Conservation (phyloP, 2,329 filamentous ascomycete species). For the Calonectria crousiana region DNA sequence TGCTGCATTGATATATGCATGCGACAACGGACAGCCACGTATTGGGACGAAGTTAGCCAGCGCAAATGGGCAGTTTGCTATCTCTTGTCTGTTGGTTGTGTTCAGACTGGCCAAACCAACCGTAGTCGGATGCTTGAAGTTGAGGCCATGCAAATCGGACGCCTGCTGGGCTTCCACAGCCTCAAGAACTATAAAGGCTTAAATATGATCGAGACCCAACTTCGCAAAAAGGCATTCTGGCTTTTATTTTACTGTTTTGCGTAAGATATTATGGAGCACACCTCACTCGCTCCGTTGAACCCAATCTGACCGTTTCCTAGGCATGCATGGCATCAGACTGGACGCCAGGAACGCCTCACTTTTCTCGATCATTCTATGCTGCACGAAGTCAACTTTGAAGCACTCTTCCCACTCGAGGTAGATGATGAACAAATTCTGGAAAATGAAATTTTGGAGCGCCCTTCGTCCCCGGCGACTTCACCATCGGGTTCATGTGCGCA, state of each 20-base stretch:
- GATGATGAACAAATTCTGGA: conserved; percentile 50
- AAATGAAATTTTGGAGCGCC: conserved; percentile 16
- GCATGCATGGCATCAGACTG: conserved; percentile 36
- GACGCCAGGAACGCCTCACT: conserved; percentile 37
- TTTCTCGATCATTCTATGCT: conserved; percentile 47
- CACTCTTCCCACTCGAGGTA: conserved; percentile 47
- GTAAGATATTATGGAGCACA: conserved; percentile 3
- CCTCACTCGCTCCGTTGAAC: background rate
- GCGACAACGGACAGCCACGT: conserved; percentile 34
- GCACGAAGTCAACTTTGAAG: conserved; percentile 46
- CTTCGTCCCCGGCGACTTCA: conserved; percentile 16
- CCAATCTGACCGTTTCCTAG: conserved; percentile 14
- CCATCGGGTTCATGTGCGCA: background rate
- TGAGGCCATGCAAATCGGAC: conserved; percentile 50
- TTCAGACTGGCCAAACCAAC: conserved; percentile 52
- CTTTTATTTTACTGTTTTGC: conserved; percentile 49
- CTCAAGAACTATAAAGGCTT: conserved; percentile 47
- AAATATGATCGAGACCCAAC: conserved; percentile 49
- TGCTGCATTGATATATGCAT: conserved; percentile 41
- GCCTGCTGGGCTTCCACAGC: conserved; percentile 48
- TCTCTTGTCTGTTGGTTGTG: conserved; percentile 46
- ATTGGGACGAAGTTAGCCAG: conserved; percentile 47
- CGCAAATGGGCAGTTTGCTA: conserved; percentile 52
- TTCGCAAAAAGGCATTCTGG: conserved; percentile 54
- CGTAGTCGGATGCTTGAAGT: conserved; percentile 51